These are phyloP conservation scores for Aspergillus sp. DNA, from an alignment of 2,329 filamentous ascomycete genomes.

Conservation along the genomic window DNA sequence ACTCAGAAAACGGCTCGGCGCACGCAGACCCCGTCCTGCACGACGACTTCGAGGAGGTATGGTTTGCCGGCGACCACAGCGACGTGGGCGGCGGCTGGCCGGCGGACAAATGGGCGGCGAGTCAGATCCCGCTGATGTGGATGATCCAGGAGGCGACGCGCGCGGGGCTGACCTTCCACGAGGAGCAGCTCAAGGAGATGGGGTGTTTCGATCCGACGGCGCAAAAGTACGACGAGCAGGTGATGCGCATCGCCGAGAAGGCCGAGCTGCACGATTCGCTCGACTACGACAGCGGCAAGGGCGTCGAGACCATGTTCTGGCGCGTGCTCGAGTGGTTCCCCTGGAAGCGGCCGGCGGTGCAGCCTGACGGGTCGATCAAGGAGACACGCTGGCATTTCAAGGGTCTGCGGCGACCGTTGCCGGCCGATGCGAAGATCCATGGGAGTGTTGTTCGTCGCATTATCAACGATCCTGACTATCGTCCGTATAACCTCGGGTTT, in stretches of 20 bases:
- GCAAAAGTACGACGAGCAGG: not conserved
- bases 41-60: slow-evolving; percentile 67
- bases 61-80: slow-evolving; percentile 70
- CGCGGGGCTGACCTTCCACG: slow-evolving; percentile 68
- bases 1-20: not conserved
- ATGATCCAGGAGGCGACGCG: slow-evolving; percentile 62
- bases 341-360: slow-evolving; percentile 14
- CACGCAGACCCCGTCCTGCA: not conserved
- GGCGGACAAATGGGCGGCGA: slow-evolving; percentile 56
- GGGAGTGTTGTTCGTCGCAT: slow-evolving; percentile 15
- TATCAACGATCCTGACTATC: slow-evolving; percentile 11
- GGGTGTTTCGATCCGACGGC: slow-evolving; percentile 16
- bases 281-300: slow-evolving; percentile 14
- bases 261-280: slow-evolving; percentile 18
- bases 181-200: slow-evolving; percentile 16
- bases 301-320: slow-evolving; percentile 18
- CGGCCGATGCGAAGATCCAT: slow-evolving; percentile 13
- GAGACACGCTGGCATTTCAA: slow-evolving; percentile 16
- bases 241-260: slow-evolving; percentile 9
- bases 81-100: slow-evolving; percentile 74
- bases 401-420: slow-evolving; percentile 15
- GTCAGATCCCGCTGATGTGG: slow-evolving; percentile 66
- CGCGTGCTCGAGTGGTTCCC: slow-evolving; percentile 18
- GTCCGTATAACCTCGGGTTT: slow-evolving; percentile 21
- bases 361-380: slow-evolving; percentile 12